Percentiles rank a stretch among this genome's conserved stretches.
Conservation (phyloP, 345 rosid species). For the Zanthoxylum bungeanum region DNA sequence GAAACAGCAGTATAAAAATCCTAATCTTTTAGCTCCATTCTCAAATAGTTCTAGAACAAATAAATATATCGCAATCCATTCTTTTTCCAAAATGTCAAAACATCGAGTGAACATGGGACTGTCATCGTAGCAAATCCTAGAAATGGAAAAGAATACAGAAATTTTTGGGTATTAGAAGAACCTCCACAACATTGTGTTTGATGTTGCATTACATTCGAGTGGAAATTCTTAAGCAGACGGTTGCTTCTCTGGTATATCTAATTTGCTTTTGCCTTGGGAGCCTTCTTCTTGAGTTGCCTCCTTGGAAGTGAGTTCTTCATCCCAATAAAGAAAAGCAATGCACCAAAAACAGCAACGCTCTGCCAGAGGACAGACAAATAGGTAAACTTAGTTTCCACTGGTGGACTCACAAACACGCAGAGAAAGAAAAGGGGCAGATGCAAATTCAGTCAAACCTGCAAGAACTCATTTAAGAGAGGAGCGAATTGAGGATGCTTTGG, state of each 20-base stretch:
- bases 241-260: constrained; percentile 25
- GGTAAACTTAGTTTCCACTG: neutral
- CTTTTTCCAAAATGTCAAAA: neutral
- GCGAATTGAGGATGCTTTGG: constrained; percentile 38
- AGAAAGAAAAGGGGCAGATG: neutral
- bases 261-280: constrained; percentile 46
- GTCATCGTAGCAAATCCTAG: neutral
- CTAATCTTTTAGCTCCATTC: constrained; percentile 1
- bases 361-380: constrained; percentile 27
- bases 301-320: constrained; percentile 76
- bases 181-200: constrained; percentile 15
- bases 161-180: neutral
- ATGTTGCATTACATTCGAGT: neutral
- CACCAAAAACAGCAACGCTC: constrained; percentile 83
- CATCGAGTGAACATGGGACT: neutral
- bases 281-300: constrained; percentile 62
- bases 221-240: constrained; percentile 6
- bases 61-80: neutral
- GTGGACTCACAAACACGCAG: neutral
- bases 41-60: neutral
- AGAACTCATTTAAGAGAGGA: constrained; percentile 54
- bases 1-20: neutral
- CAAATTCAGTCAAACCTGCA: constrained; percentile 45
- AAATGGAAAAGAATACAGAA: neutral
- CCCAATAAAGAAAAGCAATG: constrained; percentile 80